Percentiles rank a stretch among this genome's conserved stretches.
Evolutionary conservation across 176 grass and related monocot species (phyloP).

Genomic region (Musa beccarii): DNA sequence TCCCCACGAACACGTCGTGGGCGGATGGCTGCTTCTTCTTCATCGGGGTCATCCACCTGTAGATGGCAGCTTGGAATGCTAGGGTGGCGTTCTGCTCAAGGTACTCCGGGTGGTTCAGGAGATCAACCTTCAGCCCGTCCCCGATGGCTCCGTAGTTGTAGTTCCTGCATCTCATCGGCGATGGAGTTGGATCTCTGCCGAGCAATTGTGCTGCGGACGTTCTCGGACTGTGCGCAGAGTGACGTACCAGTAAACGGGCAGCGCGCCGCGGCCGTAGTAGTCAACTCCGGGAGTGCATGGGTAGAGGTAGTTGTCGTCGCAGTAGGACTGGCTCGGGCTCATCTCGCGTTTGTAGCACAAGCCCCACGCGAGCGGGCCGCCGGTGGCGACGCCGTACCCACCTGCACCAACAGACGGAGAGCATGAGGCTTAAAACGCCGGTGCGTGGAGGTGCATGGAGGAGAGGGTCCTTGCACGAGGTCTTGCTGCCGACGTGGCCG

Average conservation of each 20-base stretch:
- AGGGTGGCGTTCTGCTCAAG: constrained; percentile 78
- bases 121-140: constrained; percentile 54
- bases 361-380: constrained; percentile 54
- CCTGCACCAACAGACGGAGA: constrained; percentile 16
- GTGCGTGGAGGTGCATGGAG: too few relatives aligned
- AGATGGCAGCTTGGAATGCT: constrained; percentile 78
- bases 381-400: constrained; percentile 44
- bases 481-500: constrained; percentile 67
- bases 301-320: constrained; percentile 46
- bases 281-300: constrained; percentile 53
- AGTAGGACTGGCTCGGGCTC: constrained; percentile 72
- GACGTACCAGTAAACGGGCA: constrained; percentile 62
- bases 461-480: constrained; percentile 42
- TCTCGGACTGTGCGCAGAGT: too few relatives aligned
- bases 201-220: too few relatives aligned
- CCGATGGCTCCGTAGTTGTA: constrained; percentile 65
- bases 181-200: too few relatives aligned
- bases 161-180: constrained; percentile 36
- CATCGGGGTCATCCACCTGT: constrained; percentile 90
- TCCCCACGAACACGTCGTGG: constrained; percentile 80
- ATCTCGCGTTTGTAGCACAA: constrained; percentile 76
- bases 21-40: constrained; percentile 77
- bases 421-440: too few relatives aligned
- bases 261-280: constrained; percentile 69
- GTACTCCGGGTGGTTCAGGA: constrained; percentile 80